Conservation (phyloP, 306 rosid species). For the Dalbergia cochinchinensis region DNA sequence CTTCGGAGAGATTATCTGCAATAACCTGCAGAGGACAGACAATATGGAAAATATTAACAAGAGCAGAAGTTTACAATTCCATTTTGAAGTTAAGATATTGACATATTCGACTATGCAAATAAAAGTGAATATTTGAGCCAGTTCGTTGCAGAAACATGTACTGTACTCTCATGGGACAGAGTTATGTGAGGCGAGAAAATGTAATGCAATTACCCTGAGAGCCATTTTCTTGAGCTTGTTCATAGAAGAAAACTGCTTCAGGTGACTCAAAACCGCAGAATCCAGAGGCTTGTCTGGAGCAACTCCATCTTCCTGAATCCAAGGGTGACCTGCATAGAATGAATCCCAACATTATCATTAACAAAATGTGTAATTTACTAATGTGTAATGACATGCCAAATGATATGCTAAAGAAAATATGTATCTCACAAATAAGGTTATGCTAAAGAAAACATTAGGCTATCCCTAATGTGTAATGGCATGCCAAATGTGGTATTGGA, state of each 20-base stretch:
- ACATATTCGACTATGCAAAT: not conserved
- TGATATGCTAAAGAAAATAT: no score
- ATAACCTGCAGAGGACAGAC: conserved; percentile 61
- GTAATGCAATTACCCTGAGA: conserved; percentile 59
- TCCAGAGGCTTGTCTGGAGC: conserved; percentile 84
- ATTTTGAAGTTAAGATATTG: not conserved
- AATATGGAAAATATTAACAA: conserved; percentile 5
- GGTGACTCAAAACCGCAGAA: conserved; percentile 69
- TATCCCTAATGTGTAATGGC: not conserved
- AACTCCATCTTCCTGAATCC: conserved; percentile 81
- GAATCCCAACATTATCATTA: conserved; percentile 20
- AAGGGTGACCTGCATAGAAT: conserved; percentile 77
- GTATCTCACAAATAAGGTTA: no score
- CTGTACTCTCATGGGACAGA: not conserved
- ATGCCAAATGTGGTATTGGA: no score
- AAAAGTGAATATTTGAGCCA: not conserved
- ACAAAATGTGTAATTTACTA: not conserved
- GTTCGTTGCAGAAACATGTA: not conserved
- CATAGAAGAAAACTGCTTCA: conserved; percentile 85
- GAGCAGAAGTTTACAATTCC: not conserved
- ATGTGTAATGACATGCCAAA: conserved; percentile 2
- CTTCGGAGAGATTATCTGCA: conserved; percentile 75
- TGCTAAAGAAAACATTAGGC: no score
- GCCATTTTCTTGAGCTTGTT: conserved; percentile 89
- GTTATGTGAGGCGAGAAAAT: not conserved